phyloP scores from a whole-genome alignment of 2,329 filamentous ascomycete genomes.

The Microsporum audouinii region DNA sequence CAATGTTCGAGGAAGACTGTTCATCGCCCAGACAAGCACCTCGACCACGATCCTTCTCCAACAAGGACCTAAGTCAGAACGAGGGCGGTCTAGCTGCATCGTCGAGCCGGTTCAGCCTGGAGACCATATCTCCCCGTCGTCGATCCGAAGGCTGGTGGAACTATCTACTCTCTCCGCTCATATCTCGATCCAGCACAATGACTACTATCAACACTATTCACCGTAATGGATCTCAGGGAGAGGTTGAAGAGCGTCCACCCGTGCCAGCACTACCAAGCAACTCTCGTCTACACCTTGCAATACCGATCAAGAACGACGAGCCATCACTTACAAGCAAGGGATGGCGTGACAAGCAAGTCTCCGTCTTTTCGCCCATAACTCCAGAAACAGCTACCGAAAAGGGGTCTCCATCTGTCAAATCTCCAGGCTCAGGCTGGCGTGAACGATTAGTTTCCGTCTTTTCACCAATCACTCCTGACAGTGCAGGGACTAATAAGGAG shows the following conservation, averaged over 20 bases:
- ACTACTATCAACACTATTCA: slow-evolving; percentile 18
- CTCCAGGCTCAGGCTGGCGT: neutral
- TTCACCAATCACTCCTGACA: slow-evolving; percentile 26
- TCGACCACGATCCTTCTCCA: slow-evolving; percentile 2
- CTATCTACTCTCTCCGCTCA: slow-evolving; percentile 35
- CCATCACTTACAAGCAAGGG: neutral
- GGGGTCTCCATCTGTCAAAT: neutral
- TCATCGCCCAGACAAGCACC: slow-evolving; percentile 1
- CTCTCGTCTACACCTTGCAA: slow-evolving; percentile 19
- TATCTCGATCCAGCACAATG: slow-evolving; percentile 29
- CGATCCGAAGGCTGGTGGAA: slow-evolving; percentile 42
- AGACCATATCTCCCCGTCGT: slow-evolving; percentile 28
- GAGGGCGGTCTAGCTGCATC: slow-evolving; percentile 18
- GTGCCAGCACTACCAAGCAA: neutral
- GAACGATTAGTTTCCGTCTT: slow-evolving; percentile 16
- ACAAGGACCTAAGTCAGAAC: neutral
- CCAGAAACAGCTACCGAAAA: slow-evolving; percentile 18
- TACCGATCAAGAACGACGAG: slow-evolving; percentile 10
- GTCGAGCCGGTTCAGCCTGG: slow-evolving; percentile 22
- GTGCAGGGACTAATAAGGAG: slow-evolving; percentile 6
- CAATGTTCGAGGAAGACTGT: slow-evolving; percentile 28
- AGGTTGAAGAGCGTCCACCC: slow-evolving; percentile 16
- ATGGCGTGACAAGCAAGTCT: slow-evolving; percentile 14
- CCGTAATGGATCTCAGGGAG: slow-evolving; percentile 14
- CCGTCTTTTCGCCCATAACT: slow-evolving; percentile 27